Evolutionary conservation across 2,329 filamentous ascomycete genomes (phyloP).

Genomic region (Stemphylium lycopersici): DNA sequence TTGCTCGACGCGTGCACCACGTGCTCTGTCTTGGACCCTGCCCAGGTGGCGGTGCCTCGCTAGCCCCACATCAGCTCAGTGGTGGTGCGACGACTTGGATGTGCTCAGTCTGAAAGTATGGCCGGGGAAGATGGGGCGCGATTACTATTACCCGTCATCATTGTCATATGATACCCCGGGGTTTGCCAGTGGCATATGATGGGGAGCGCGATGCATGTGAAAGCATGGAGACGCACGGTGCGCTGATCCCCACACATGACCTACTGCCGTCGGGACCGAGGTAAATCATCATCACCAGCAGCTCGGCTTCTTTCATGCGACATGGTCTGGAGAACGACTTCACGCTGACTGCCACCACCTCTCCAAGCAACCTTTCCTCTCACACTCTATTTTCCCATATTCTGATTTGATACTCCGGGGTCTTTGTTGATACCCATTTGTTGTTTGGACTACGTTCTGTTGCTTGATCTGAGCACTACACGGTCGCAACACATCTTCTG

Average conservation of each 20-base stretch:
- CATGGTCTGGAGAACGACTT: constrained; percentile 15
- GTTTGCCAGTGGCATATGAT: neutral
- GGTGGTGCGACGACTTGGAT: neutral
- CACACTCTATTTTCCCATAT: constrained; percentile 2
- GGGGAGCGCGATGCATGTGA: constrained; percentile 10
- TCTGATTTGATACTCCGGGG: constrained; percentile 10
- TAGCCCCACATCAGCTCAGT: neutral
- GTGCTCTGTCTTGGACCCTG: neutral
- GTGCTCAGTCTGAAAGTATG: too few species aligned
- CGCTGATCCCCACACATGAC: constrained; percentile 16
- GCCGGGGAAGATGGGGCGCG: neutral
- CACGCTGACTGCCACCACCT: constrained; percentile 2
- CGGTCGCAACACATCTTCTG: constrained; percentile 5
- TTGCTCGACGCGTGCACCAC: neutral
- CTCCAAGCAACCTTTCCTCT: constrained; percentile 8
- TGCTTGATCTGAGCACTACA: constrained; percentile 10
- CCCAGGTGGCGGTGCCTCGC: neutral
- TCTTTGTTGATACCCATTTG: constrained; percentile 28
- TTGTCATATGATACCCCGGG: constrained; percentile 8
- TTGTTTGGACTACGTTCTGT: constrained; percentile 1
- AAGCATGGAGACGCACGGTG: constrained; percentile 11
- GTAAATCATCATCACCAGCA: constrained; percentile 15
- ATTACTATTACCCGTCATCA: neutral
- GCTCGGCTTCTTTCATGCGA: constrained; percentile 21
- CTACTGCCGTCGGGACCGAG: constrained; percentile 20